Evolutionary conservation across 208 protist species (phyloP).

Genomic region (Trypanosoma vivax): DNA sequence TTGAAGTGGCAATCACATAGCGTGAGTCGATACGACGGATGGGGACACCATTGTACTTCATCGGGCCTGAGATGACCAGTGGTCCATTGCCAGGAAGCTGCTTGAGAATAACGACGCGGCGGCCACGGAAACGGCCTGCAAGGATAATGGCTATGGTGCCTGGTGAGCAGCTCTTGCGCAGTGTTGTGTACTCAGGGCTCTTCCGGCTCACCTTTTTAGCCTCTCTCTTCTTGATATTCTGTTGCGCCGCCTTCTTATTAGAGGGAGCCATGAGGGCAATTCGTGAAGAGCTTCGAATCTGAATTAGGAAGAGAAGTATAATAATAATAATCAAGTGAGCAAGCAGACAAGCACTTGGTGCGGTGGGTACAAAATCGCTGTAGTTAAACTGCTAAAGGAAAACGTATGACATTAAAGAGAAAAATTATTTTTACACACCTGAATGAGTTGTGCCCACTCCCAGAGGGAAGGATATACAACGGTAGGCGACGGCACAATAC

Average conservation of each 20-base stretch:
- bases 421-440: too few relatives aligned
- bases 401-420: too few relatives aligned
- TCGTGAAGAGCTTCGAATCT: constrained; percentile 7
- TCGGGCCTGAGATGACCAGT: constrained; percentile 94
- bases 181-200: constrained; percentile 19
- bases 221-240: too few relatives aligned
- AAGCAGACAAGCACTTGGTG: constrained; percentile 1
- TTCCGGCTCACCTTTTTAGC: constrained; percentile 25
- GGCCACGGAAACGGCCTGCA: constrained; percentile 94
- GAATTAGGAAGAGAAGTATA: not conserved
- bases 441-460: too few relatives aligned
- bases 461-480: too few relatives aligned
- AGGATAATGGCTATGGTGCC: constrained; percentile 96
- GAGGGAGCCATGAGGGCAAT: not conserved
- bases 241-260: constrained; percentile 19
- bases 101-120: constrained; percentile 98
- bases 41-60: constrained; percentile 97
- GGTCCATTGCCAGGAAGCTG: constrained; percentile 93
- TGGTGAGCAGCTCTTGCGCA: constrained; percentile 52
- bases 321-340: constrained; percentile 1
- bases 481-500: too few relatives aligned
- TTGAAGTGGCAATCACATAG: constrained; percentile 98
- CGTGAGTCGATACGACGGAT: constrained; percentile 95
- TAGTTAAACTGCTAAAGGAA: too few relatives aligned
- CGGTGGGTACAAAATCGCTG: too few relatives aligned